Base-by-base conservation (phyloP, 306 rosid species). In the Sphenostylis stenocarpa region DNA sequence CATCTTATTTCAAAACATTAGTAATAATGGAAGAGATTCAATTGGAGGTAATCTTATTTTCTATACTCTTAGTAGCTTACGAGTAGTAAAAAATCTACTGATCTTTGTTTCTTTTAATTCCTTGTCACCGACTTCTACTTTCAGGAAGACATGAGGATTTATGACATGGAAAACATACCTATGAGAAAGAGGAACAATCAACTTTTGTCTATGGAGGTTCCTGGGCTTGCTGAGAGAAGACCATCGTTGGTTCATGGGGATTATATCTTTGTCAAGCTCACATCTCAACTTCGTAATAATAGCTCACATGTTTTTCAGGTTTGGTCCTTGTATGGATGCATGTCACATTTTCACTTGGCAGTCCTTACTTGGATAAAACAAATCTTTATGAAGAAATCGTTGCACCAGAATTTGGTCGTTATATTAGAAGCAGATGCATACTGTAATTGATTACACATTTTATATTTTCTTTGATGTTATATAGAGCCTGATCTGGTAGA, bases 211-310 rank as follows among this genome's bases (percentile, higher is more conserved):
- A 80, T 95, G 79, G 96, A 48, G 84, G 99, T 95, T 63, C 97
- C 92, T 5, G 97, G 99, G 78, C 97, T 92, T 49, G 99, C 99
- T 19, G 97, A 95, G 87, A 83, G 88, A 86, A 88, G 99, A 71
- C 99, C 97, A 11, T 95, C 97, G 41, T 96, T 95, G 64, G 97
- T 95, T 80, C 92, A 80, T 26, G 97, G 97, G 72, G 99, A 95
- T 82, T 57, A 0, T 79, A 89, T 95, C 34, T 81, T 83, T 63
- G 97, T 90, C 75, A 92, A 79, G 86, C 86, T 81, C 62, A 79
- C 82, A 61, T 77, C 88, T 67, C 83, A 66, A 19, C 69, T 53
- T 39, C 75, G 36, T 72, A 57, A 80, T 51, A 85, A 33, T 41
- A 10, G 31, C 31, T 9, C 62, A 53, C 17, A 51, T 19, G 57